These are phyloP conservation scores for Nothophytophthora sp. DNA, from an alignment of 352 stramenopile genomes.

Conservation along the genomic window DNA sequence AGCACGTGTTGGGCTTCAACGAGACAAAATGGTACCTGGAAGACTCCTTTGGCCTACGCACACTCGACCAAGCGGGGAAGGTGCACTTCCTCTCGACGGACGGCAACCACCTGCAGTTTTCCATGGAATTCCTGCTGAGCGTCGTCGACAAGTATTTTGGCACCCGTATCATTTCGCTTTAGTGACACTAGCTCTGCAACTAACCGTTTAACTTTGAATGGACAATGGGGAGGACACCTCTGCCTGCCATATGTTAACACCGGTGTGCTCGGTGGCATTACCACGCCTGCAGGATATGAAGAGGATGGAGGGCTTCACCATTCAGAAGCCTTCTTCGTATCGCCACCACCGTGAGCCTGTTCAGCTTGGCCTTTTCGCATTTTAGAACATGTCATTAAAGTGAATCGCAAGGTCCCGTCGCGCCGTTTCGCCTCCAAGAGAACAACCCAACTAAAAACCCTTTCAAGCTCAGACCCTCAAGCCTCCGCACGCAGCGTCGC, in stretches of 20 bases:
- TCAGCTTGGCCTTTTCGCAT: neutral
- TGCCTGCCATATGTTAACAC: too few species aligned
- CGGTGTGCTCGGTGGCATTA: neutral
- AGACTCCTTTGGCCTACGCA: conserved; percentile 92
- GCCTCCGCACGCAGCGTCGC: neutral
- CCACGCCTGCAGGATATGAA: neutral
- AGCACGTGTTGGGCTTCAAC: conserved; percentile 83
- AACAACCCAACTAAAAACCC: conserved; percentile 2
- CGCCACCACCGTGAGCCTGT: too few species aligned
- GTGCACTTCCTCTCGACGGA: conserved; percentile 90
- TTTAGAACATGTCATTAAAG: neutral
- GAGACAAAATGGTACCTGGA: conserved; percentile 93
- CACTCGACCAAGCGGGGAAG: conserved; percentile 84
- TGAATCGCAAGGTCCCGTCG: neutral
- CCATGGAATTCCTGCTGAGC: conserved; percentile 73
- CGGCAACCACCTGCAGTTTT: conserved; percentile 93
- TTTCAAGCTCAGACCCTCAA: conserved; percentile 11
- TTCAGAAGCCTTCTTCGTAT: too few species aligned
- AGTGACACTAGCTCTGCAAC: too few species aligned
- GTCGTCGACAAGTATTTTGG: conserved; percentile 86
- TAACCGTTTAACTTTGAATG: too few species aligned
- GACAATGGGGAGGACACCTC: too few species aligned
- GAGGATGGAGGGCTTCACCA: too few species aligned
- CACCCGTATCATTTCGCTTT: conserved; percentile 3
- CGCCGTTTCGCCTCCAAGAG: neutral